These are phyloP conservation scores for Elsinoe perseae DNA, from an alignment of 2,329 filamentous ascomycete genomes.

Conservation along the genomic window DNA sequence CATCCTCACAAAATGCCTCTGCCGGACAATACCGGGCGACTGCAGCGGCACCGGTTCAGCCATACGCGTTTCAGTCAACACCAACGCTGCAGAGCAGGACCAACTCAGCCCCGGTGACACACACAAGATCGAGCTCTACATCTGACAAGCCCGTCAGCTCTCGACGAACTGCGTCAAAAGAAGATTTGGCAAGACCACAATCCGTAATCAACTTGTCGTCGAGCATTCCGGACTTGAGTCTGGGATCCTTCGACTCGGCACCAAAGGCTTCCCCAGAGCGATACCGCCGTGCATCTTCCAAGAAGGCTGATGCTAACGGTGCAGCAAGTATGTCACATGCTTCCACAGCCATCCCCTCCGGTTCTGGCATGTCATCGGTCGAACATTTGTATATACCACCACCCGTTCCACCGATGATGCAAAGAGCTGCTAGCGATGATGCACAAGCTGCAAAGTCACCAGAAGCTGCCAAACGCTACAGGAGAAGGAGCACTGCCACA, in stretches of 20 bases:
- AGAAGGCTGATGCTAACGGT: constrained; percentile 43
- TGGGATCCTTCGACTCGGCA: constrained; percentile 49
- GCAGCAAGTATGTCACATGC: constrained; percentile 23
- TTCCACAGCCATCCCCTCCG: constrained; percentile 39
- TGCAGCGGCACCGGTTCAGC: constrained; percentile 39
- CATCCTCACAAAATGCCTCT: constrained; percentile 10
- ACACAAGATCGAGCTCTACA: constrained; percentile 44
- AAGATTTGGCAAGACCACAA: constrained; percentile 28
- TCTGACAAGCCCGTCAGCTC: constrained; percentile 33
- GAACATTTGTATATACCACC: constrained; percentile 44
- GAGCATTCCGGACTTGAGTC: constrained; percentile 46
- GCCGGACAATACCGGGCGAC: constrained; percentile 34
- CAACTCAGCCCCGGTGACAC: constrained; percentile 43
- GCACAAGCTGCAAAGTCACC: constrained; percentile 54
- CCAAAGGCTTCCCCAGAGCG: constrained; percentile 69
- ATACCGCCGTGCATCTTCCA: constrained; percentile 63
- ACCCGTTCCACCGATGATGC: constrained; percentile 20
- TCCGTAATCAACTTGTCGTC: constrained; percentile 43
- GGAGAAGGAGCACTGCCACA: constrained; percentile 63
- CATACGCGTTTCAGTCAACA: constrained; percentile 44
- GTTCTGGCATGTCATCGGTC: constrained; percentile 48
- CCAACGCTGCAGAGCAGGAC: constrained; percentile 50
- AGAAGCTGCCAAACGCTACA: constrained; percentile 67
- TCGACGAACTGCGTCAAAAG: constrained; percentile 23
- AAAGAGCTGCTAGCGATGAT: constrained; percentile 53